These are phyloP conservation scores for Coemansia sp. DNA, from an alignment of 192 early-diverging fungal genomes.

Conservation along the genomic window DNA sequence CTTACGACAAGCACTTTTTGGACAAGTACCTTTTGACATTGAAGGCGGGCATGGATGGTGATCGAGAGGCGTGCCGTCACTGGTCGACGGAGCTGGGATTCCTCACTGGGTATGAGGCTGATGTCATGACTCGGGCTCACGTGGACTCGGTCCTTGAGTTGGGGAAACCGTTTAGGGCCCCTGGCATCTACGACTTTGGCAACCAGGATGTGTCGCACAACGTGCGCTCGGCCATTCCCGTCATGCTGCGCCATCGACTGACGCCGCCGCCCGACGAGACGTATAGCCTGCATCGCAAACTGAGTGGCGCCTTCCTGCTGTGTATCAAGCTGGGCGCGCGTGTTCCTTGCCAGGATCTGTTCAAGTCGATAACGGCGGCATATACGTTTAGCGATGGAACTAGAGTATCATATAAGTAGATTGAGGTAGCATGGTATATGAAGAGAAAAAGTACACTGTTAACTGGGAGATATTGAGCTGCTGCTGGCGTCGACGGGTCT, in stretches of 20 bases:
- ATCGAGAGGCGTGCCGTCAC: slow-evolving; percentile 71
- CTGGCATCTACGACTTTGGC: slow-evolving; percentile 73
- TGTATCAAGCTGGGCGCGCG: slow-evolving; percentile 76
- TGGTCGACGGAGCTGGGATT: slow-evolving; percentile 85
- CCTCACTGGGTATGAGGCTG: slow-evolving; percentile 89
- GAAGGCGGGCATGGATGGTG: slow-evolving; percentile 64
- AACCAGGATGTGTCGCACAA: slow-evolving; percentile 77
- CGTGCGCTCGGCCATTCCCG: slow-evolving; percentile 86
- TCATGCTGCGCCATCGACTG: slow-evolving; percentile 90
- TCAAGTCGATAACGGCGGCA: slow-evolving; percentile 31
- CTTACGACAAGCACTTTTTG: slow-evolving; percentile 72
- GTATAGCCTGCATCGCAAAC: slow-evolving; percentile 92
- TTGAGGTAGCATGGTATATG: background rate
- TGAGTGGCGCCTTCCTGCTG: slow-evolving; percentile 88
- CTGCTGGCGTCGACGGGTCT: background rate
- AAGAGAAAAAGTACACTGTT: background rate
- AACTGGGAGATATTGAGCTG: background rate
- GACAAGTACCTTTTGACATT: slow-evolving; percentile 75
- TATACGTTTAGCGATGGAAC: slow-evolving; percentile 40
- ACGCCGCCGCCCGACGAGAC: slow-evolving; percentile 98
- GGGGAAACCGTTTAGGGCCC: slow-evolving; percentile 74
- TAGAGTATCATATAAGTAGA: slow-evolving; percentile 13
- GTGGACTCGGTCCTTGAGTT: slow-evolving; percentile 84
- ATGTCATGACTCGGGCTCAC: slow-evolving; percentile 84
- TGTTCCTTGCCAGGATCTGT: slow-evolving; percentile 52